Evolutionary conservation across 169 alveolate species (phyloP), one percentile per base, ranked within the genome.

Genomic region (Babesia ovis): DNA sequence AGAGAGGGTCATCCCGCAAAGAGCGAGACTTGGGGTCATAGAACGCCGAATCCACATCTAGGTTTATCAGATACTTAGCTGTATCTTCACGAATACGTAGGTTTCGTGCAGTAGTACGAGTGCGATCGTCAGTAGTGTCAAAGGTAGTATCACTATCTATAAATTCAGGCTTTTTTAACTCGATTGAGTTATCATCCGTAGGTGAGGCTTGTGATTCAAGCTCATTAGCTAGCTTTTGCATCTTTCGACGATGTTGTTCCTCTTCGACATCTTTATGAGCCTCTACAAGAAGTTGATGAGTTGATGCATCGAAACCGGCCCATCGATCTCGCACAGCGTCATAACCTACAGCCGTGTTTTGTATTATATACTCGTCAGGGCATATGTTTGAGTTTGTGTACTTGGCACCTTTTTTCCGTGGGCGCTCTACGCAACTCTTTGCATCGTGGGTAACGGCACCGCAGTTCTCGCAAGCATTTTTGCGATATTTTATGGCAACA

Each of bases 391-490:
- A 79, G 35, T 92, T 91, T n/a, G 95, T 90, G 83, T 76, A 94
- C 85, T 96, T 95, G 6, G 99, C 98, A n/a, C 98, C 98, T 64
- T 91, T 83, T 85, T 95, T 94, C 64, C 99, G 84, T 29, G 99
- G 99, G 35, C 99, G 91, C 69, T 97, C 99, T 51, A 94, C 87
- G 74, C 99, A 98, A 64, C 91, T 96, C 89, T 96, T 97, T 68
- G 92, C 95, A 68, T 91, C 91, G 84, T 98, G 99, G 35, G 99
- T 95, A 75, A 91, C 85, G 8, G 99, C 97, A 12, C 99, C 99
- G 91, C 99, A 98, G 88, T 98, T 98, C 54, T 92, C 94, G 58
- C 99, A 97, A n/a, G 99, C 99, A 3, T 98, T 98, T 69, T 95
- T 95, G 74, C 98, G 69, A 85, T 88, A 95, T 75, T 93, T 92